Percentiles rank a stretch among this genome's conserved stretches.
phyloP scores from a whole-genome alignment of 495 filamentous ascomycete species.

The Trichoderma virens region DNA sequence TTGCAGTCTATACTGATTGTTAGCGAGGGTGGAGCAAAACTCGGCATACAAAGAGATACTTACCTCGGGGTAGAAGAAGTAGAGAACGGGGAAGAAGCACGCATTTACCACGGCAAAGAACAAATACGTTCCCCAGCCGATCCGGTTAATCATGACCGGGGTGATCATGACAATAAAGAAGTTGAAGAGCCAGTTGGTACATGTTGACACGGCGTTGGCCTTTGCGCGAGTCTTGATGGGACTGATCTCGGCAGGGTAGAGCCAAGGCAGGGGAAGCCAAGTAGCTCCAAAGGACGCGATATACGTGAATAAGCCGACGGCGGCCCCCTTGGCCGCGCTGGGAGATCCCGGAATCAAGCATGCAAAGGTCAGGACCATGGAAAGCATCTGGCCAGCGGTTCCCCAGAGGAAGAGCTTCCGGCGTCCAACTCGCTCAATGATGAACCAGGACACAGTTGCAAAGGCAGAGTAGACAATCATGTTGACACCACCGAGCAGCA shows the following conservation, averaged over 20 bases:
- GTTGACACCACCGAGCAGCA: conserved; percentile 72
- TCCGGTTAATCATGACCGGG: conserved; percentile 60
- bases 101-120: conserved; percentile 70
- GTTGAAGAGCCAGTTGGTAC: conserved; percentile 76
- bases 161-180: conserved; percentile 77
- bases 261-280: conserved; percentile 64
- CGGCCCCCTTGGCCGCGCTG: conserved; percentile 56
- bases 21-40: not conserved
- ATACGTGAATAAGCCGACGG: conserved; percentile 71
- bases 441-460: conserved; percentile 71
- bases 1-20: not conserved
- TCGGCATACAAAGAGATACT: not conserved
- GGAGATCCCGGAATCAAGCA: conserved; percentile 55
- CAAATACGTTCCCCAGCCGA: conserved; percentile 70
- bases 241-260: conserved; percentile 62
- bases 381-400: conserved; percentile 57
- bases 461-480: conserved; percentile 74
- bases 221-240: conserved; percentile 67
- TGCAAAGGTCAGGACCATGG: conserved; percentile 70
- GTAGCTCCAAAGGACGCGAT: conserved; percentile 71
- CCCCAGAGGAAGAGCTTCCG: conserved; percentile 65
- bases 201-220: conserved; percentile 69
- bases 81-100: conserved; percentile 64
- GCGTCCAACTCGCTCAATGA: conserved; percentile 66
- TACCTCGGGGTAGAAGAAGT: conserved; percentile 66